Evolutionary conservation across 208 protist genomes (phyloP).

Genomic region (Leptomonas seymouri): DNA sequence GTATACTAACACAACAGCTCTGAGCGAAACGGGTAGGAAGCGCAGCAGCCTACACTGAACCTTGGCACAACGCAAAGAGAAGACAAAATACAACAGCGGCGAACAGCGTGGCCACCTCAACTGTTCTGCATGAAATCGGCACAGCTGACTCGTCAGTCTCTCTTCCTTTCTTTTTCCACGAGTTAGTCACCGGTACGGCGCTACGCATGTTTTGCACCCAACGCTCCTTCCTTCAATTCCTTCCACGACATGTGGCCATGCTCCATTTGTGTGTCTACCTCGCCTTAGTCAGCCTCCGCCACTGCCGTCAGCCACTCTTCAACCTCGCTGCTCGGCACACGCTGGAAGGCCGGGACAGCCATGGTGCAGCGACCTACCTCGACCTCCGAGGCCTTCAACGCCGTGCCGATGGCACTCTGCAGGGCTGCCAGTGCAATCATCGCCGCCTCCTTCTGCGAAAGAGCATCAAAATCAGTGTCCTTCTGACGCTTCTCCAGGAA

Average conservation of each 20-base stretch:
- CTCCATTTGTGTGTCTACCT: not conserved
- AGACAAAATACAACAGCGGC: no score
- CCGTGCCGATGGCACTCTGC: conserved; percentile 71
- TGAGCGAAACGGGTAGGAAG: not conserved
- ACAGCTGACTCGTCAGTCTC: no score
- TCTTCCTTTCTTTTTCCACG: no score
- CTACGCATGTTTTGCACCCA: not conserved
- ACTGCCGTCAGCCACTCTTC: conserved; percentile 90
- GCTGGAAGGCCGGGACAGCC: conserved; percentile 46
- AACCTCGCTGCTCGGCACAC: conserved; percentile 68
- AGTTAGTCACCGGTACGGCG: no score
- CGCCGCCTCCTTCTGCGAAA: conserved; percentile 76
- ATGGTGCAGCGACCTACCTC: conserved; percentile 79
- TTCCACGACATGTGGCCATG: not conserved
- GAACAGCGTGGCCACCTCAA: no score
- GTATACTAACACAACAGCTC: conserved; percentile 1
- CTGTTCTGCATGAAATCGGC: no score
- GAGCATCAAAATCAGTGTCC: conserved; percentile 71
- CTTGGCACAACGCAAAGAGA: no score
- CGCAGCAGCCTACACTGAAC: no score
- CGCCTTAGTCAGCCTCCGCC: conserved; percentile 78
- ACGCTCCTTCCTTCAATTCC: not conserved
- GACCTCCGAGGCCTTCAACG: conserved; percentile 80
- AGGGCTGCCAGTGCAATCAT: conserved; percentile 86
- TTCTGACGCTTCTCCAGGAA: conserved; percentile 98